phyloP scores from a whole-genome alignment of 495 filamentous ascomycete genomes.

The Penicillium cinerascens region DNA sequence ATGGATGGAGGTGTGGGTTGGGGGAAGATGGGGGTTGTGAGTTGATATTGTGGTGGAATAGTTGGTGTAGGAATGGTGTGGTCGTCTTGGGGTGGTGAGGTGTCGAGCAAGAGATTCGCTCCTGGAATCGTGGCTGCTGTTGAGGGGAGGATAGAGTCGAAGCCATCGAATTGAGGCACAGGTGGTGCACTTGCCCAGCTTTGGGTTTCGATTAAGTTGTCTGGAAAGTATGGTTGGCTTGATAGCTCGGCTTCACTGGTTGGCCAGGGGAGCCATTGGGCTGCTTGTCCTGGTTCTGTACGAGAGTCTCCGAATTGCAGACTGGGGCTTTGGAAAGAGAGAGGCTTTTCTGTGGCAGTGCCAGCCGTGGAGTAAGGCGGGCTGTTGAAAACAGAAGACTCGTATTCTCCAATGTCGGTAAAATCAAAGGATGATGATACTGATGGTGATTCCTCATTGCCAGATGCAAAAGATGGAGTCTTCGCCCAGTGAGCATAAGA shows the following conservation, averaged over 20 bases:
- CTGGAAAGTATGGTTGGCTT: neutral
- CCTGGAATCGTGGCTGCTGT: neutral
- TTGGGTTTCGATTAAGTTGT: neutral
- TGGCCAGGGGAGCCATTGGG: neutral
- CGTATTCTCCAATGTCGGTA: neutral
- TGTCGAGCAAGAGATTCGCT: neutral
- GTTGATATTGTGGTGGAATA: neutral
- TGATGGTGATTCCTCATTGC: slow-evolving; percentile 3
- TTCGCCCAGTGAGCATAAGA: neutral
- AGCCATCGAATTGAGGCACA: no score
- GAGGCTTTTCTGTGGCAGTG: neutral
- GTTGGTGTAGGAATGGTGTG: neutral
- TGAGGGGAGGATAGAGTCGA: no score
- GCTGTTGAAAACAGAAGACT: neutral
- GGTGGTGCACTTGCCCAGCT: neutral
- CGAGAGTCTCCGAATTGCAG: neutral
- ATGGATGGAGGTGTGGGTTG: neutral
- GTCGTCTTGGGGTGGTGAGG: neutral
- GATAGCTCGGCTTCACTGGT: neutral
- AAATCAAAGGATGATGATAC: slow-evolving; percentile 9
- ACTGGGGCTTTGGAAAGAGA: neutral
- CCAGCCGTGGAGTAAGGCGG: neutral
- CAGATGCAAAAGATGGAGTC: slow-evolving; percentile 4
- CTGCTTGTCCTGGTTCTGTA: neutral
- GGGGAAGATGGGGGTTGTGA: neutral